A percentile compares a stretch with the other conserved stretches of the same genome.
These are phyloP conservation scores for Lodderomyces pseudojiufengensis DNA, from an alignment of 1,139 yeast genomes.

Conservation along the genomic window DNA sequence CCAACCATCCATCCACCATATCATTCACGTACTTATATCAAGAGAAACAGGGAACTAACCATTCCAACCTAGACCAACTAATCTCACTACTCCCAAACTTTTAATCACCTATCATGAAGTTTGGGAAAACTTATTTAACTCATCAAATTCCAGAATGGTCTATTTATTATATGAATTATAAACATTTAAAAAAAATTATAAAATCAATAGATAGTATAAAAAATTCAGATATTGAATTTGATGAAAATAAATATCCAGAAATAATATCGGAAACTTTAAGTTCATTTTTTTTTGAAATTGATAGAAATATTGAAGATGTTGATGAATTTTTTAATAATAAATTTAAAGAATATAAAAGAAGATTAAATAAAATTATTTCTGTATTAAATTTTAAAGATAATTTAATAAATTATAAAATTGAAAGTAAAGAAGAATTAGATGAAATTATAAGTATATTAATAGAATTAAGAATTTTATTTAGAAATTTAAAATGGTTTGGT, in stretches of 20 bases:
- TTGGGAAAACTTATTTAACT: slow-evolving; percentile 73
- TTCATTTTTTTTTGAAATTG: slow-evolving; percentile 74
- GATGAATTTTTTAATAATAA: slow-evolving; percentile 75
- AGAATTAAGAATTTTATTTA: slow-evolving; percentile 71
- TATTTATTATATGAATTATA: slow-evolving; percentile 79
- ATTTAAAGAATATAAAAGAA: slow-evolving; percentile 66
- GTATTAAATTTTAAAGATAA: slow-evolving; percentile 29
- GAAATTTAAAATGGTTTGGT: slow-evolving; percentile 90
- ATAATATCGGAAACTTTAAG: slow-evolving; percentile 40
- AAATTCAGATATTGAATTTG: slow-evolving; percentile 21
- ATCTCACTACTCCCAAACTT: no score
- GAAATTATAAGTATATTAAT: slow-evolving; percentile 73
- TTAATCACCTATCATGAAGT: slow-evolving; percentile 48
- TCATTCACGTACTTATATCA: no score
- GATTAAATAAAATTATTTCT: slow-evolving; percentile 49
- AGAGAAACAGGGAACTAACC: no score
- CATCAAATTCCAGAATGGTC: slow-evolving; percentile 95
- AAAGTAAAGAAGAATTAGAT: slow-evolving; percentile 62
- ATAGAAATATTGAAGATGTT: slow-evolving; percentile 77
- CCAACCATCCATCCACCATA: no score
- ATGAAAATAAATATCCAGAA: slow-evolving; percentile 19
- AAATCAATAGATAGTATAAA: slow-evolving; percentile 44
- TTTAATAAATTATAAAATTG: slow-evolving; percentile 30
- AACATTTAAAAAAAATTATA: slow-evolving; percentile 75
- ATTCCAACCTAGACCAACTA: no score